A percentile compares a stretch with the other conserved stretches of the same genome.
phyloP scores from a whole-genome alignment of 2,329 filamentous ascomycete genomes.

The Phyllosticta ampelicida region DNA sequence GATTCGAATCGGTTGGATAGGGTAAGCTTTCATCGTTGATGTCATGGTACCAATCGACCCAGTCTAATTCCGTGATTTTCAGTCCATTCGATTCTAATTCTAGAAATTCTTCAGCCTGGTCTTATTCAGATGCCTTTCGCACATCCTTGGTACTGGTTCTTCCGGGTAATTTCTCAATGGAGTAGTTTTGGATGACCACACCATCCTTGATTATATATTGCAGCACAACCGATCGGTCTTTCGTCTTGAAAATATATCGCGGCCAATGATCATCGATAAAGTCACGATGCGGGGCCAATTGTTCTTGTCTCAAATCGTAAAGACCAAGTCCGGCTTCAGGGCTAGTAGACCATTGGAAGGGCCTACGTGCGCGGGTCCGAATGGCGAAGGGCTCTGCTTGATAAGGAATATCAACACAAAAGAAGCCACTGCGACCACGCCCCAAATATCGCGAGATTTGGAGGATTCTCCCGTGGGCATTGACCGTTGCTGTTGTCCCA shows the following conservation, averaged over 20 bases:
- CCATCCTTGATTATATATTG: conserved; percentile 1
- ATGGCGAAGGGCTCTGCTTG: background rate
- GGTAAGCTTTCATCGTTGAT: too few relatives aligned
- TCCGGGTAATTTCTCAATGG: background rate
- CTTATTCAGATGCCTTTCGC: too few relatives aligned
- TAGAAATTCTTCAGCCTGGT: too few relatives aligned
- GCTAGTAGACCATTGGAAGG: background rate
- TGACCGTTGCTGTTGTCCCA: conserved; percentile 1
- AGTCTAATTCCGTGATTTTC: too few relatives aligned
- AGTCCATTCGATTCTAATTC: background rate
- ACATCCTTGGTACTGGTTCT: too few relatives aligned
- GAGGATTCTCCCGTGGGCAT: background rate
- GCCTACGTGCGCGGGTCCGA: background rate
- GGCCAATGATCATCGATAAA: conserved; percentile 6
- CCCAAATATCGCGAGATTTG: conserved; percentile 3
- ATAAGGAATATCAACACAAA: background rate
- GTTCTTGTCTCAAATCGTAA: background rate
- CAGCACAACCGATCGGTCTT: background rate
- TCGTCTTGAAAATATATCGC: background rate
- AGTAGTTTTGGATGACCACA: background rate
- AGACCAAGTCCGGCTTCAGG: background rate
- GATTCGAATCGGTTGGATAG: too few relatives aligned
- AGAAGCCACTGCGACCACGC: background rate
- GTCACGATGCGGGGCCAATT: background rate
- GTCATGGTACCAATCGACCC: too few relatives aligned